Conservation (phyloP, 495 filamentous ascomycete genomes). For the Penicillium nucicola region DNA sequence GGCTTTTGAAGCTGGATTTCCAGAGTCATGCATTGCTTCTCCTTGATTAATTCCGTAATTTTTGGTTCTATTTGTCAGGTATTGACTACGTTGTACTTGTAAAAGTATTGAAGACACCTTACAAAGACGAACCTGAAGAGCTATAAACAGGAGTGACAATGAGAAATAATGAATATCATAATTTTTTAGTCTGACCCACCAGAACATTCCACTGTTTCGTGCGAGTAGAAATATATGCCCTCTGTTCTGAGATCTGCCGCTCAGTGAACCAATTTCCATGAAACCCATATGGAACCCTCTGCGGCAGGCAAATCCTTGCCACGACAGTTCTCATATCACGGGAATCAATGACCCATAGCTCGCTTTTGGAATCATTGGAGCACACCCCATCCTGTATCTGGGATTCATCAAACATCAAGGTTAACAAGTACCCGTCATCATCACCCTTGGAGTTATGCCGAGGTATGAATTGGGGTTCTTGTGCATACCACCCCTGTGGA, state of each 20-base stretch:
- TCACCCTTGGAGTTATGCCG: constrained; percentile 34
- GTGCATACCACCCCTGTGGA: constrained; percentile 56
- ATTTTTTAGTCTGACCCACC: too few relatives aligned
- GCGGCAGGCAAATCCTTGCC: constrained; percentile 52
- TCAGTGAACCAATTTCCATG: constrained; percentile 65
- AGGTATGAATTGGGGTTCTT: constrained; percentile 62
- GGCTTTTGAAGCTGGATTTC: too few relatives aligned
- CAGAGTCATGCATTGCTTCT: too few relatives aligned
- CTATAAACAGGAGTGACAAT: too few relatives aligned
- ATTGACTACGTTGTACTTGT: too few relatives aligned
- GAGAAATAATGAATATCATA: too few relatives aligned
- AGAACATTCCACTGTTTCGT: too few relatives aligned
- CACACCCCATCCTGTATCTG: constrained; percentile 51
- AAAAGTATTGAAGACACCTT: too few relatives aligned
- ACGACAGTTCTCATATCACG: constrained; percentile 54
- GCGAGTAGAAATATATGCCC: too few relatives aligned
- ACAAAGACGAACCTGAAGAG: too few relatives aligned
- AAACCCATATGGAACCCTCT: constrained; percentile 64
- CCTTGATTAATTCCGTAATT: too few relatives aligned
- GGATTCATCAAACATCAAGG: constrained; percentile 57
- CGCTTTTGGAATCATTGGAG: constrained; percentile 38
- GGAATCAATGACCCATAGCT: constrained; percentile 67
- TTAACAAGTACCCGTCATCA: constrained; percentile 61
- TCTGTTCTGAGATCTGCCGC: constrained; percentile 46
- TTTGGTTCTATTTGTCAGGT: too few relatives aligned